Evolutionary conservation across 192 early-diverging fungal genomes (phyloP), one percentile per base, ranked within the genome.

Genomic region (Coemansia aciculifera): DNA sequence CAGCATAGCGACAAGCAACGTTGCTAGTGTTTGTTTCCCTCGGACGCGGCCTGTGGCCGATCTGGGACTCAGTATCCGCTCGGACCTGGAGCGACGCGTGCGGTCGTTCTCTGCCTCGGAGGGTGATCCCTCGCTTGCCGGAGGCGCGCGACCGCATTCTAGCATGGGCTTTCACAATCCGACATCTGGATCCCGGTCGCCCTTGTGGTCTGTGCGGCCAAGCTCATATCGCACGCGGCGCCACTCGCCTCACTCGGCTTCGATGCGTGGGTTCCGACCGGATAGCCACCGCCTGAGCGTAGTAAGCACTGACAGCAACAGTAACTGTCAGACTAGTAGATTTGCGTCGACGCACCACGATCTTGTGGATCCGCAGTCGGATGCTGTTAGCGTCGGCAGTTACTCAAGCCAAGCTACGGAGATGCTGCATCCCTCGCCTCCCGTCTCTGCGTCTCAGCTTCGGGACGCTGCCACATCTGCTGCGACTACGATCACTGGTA

Each of bases 41-140:
- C 62, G 71, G 29, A 19, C 49, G 7, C 80, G 80, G 2, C 61
- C 69, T 27, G 67, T 59, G 21, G 31, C 67, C 13, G 80, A 83
- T 43, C 63, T 83, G 38, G 80, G 80, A 9, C 75, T 83, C 62
- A 72, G 59, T 46, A 78, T 83, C 39, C 71, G 80, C 17, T 74
- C 80, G 6, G 80, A 78, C 19, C 69, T 83, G 5, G 80, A 74
- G 59, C 80, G 69, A 17, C 75, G 80, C 1, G 80, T 83, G 40
- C 75, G 80, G 4, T 83, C 80, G 34, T 83, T 74, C 24, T 83
- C 80, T 3, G 80, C 71, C n/a, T 83, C 80, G 2, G 80, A 77
- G 13, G 54, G 63, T 12, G 66, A 83, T 27, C 38, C 62, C 13
- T 27, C 44, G 11, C 29, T 64, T 27, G 51, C 43, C 9, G 29